Evolutionary conservation across 2,329 filamentous ascomycete species (phyloP).

Genomic region (Neonectria sp.): DNA sequence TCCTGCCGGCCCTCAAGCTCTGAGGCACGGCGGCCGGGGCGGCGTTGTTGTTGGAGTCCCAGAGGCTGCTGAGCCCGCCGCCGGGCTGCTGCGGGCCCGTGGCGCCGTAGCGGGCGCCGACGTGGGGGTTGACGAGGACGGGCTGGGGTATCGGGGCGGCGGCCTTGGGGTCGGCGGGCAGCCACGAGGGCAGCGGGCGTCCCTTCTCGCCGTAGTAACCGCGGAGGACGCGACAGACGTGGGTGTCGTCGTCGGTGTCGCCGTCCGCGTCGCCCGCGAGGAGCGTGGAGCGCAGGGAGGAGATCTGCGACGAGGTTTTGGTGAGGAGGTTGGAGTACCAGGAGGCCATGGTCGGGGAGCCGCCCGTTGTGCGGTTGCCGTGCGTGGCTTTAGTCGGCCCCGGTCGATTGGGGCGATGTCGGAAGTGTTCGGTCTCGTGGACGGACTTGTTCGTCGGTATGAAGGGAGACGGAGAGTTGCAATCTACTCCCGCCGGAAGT

Average conservation of each 20-base stretch:
- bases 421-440: not conserved
- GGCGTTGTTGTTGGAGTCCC: slow-evolving; percentile 63
- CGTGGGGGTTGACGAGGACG: slow-evolving; percentile 66
- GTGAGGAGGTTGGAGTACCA: slow-evolving; percentile 85
- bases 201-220: slow-evolving; percentile 94
- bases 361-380: not conserved
- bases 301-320: slow-evolving; percentile 76
- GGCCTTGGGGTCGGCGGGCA: slow-evolving; percentile 88
- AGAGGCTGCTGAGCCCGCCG: slow-evolving; percentile 69
- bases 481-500: not conserved
- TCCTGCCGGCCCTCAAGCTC: slow-evolving; percentile 62
- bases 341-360: slow-evolving; percentile 73
- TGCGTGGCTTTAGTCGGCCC: not conserved
- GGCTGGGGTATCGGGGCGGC: slow-evolving; percentile 68
- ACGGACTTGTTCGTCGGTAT: not conserved
- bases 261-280: slow-evolving; percentile 77
- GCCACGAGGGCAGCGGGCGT: slow-evolving; percentile 85
- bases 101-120: slow-evolving; percentile 69
- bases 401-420: not conserved
- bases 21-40: slow-evolving; percentile 54
- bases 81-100: slow-evolving; percentile 48
- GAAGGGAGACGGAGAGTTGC: not conserved
- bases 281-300: slow-evolving; percentile 78
- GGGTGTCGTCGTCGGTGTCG: slow-evolving; percentile 89
- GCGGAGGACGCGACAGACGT: slow-evolving; percentile 93